Evolutionary conservation across 148 eudicot species (phyloP), one percentile per base, ranked within the genome.

Genomic region (Diospyros lotus): DNA sequence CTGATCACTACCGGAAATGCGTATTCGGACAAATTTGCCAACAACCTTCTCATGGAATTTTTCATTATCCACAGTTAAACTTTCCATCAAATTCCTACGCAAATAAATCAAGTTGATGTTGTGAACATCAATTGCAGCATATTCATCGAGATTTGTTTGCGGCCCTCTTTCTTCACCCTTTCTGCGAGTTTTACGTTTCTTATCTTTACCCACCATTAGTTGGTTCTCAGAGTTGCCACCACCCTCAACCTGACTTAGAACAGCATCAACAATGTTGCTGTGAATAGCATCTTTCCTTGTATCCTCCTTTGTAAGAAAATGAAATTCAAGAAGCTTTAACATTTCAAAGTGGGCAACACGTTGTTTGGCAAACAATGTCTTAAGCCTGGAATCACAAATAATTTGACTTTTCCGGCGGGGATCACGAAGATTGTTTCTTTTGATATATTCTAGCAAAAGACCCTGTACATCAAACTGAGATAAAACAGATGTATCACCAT

Each of bases 331-430:
- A 83, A 94, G 89, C 86, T 92, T 92, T 43, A 92, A 84, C 98
- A 94, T 92, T 82, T 94, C 98, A 84, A 90, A 82, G 72, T 90
- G 96, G 77, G 90, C 97, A 55, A 92, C 97, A 50, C 94, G 87
- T 12, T 86, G 82, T 82, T 88, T 94, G 56, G 88, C 87, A 70
- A 96, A 91, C 74, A 96, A 81, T 84, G 13, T 85, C 68, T 69
- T 82, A 77, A 96, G 88, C 87, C 98, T 87, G 42, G 52, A 72
- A 84, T 96, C 99, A 82, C 99, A 96, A 66, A 91, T 80, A 28
- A 96, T 87, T 81, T 96, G 97, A 79, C 89, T 89, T 80, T 88
- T 91, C 66, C 61, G 84, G 7, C 78, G 90, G 69, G 96, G 99
- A 79, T 96, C 99, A 51, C 93, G 90, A 10, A 96, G 98, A 77